Evolutionary conservation across 768 basidiomycete species (phyloP), one percentile per base, ranked within the genome.

Genomic region (Termitomyces eurrhizus): DNA sequence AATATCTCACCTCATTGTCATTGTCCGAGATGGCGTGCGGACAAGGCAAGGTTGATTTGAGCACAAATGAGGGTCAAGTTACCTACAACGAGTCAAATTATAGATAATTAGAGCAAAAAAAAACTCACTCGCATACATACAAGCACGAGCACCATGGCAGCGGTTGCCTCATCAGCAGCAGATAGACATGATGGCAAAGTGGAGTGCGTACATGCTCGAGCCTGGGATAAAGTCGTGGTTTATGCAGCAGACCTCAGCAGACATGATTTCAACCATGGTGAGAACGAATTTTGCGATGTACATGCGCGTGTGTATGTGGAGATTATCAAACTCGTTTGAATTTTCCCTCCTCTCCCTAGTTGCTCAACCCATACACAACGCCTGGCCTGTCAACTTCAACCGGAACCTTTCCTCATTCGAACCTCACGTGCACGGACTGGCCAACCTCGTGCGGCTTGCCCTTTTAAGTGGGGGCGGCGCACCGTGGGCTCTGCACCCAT

Each of bases 361-460:
- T 74, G 7, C 63, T 68, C 16, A 46, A 57, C 8, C 75, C 62
- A 69, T 70, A 57, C 62, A 75, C 49, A 73, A 71, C 26, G 79
- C 79, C 7, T 81, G 80, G 80, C 75, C 74, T 1, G 74, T 81
- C 50, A 74, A 81, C 53, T 80, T 79, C 60, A 80, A 75, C 55
- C 57, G 77, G 39, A 68, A 68, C 4, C n/a, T n/a, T n/a, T n/a
- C n/a, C n/a, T n/a, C n/a, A n/a, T n/a, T n/a, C n/a, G n/a, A n/a
- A n/a, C n/a, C 66, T 81, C 78, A 70, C 56, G 69, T 81, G 12
- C 70, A 67, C 39, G 74, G 67, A 2, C 62, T 75, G 7, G 69
- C 71, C 16, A 77, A 78, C 56, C 66, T 73, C 52, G 58, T 74
- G 14, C 67, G 68, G 7, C 66, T 74, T 7, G 65, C 68, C 7